Base-by-base conservation (phyloP, 2,329 filamentous ascomycete species). In the Geoglossum cookeanum region DNA sequence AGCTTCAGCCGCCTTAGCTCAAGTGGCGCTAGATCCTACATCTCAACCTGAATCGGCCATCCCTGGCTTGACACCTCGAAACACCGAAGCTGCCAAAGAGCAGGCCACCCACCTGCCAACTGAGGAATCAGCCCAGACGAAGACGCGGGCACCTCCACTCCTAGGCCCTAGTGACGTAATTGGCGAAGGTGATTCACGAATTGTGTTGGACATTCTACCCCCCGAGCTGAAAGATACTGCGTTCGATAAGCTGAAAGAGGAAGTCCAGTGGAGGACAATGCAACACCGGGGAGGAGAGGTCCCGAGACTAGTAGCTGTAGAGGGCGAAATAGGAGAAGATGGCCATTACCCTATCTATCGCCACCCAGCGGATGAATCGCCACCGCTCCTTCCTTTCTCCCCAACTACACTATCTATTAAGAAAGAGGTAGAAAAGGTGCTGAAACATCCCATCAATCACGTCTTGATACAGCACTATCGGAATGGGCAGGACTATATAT, bases 391-490 rank as follows among this genome's bases (percentile, higher is more conserved):
- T 0, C 75, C 81, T 1, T 97, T 95, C 69, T 85, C 87, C 0
- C 74, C 81, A 0, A 81, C 80, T 0, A 85, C 97, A 0, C 70
- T 81, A 17, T 70, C 75, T 39, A 82, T 97, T 59, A 82, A 83
- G 59, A 68, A 71, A 13, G 76, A 78, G 57, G 83, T 88, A 0
- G 87, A 95, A 67, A 74, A 77, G 58, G 73, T 79, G 15, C 75
- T 94, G 1, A 51, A 51, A 15, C 92, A 97, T 64, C 72, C 79
- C 0, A 71, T 98, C 47, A 98, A 98, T 65, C 92, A 98, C 67
- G 90, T 83, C 0, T 72, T 98, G 53, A 94, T 98, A 51, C 92
- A 98, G 66, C 79, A 89, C 58, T 98, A 98, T 66, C 86, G 92
- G n/a, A 78, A 78, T 62, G 87, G 91, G 2, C 81, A 80, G 53